These are phyloP conservation scores for Exutisphaerella laricina DNA, from an alignment of 2,329 filamentous ascomycete genomes.

Conservation along the genomic window DNA sequence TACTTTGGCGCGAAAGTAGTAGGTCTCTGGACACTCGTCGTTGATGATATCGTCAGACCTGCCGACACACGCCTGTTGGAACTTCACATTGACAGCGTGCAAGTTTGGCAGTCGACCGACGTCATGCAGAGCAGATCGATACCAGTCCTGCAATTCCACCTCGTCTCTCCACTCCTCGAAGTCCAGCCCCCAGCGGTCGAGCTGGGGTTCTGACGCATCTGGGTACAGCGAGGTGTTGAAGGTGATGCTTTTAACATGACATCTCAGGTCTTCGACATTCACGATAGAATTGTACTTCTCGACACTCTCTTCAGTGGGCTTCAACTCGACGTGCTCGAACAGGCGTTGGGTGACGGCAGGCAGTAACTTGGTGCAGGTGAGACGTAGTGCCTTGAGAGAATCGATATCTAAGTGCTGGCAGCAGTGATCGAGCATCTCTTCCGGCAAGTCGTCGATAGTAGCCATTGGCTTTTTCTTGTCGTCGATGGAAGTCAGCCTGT, in stretches of 20 bases:
- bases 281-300: not conserved
- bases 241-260: not conserved
- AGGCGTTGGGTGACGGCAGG: constrained; percentile 6
- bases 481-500: too few species aligned
- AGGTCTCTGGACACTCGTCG: not conserved
- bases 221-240: constrained; percentile 3
- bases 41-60: not conserved
- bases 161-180: not conserved
- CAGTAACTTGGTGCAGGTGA: not conserved
- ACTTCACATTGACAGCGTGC: not conserved
- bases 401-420: not conserved
- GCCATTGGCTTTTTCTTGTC: not conserved
- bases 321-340: constrained; percentile 6
- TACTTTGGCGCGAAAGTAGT: not conserved
- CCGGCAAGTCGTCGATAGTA: not conserved
- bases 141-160: not conserved
- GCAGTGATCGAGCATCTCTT: constrained; percentile 3
- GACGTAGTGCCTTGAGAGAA: constrained; percentile 2
- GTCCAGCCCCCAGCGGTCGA: too few species aligned
- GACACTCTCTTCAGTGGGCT: constrained; percentile 2
- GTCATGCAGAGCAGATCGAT: not conserved
- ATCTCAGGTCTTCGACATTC: not conserved
- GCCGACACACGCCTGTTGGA: not conserved
- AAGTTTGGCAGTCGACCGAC: not conserved
- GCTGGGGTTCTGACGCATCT: too few species aligned